These are phyloP conservation scores for Phytophthora podocarpi DNA, from an alignment of 352 stramenopile genomes.

Conservation along the genomic window DNA sequence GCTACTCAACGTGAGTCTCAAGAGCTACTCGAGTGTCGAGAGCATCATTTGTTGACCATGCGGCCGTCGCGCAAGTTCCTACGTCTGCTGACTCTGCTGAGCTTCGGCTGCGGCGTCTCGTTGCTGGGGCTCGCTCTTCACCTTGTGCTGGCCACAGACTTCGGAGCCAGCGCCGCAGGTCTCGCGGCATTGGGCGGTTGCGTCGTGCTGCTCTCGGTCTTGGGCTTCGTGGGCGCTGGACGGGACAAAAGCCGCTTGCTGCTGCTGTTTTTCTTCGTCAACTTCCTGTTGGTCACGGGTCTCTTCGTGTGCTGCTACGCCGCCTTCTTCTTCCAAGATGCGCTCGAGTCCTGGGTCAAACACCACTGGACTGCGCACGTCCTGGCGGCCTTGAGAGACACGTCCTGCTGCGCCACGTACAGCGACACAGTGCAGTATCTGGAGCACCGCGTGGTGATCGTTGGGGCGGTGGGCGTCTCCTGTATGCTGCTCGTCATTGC, in stretches of 20 bases:
- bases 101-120: slow-evolving; percentile 49
- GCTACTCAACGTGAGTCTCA: too few relatives aligned
- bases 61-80: slow-evolving; percentile 67
- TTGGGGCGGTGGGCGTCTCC: slow-evolving; percentile 53
- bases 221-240: slow-evolving; percentile 69
- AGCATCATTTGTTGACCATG: slow-evolving; percentile 50
- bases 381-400: slow-evolving; percentile 48
- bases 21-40: too few relatives aligned
- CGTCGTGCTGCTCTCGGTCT: slow-evolving; percentile 53
- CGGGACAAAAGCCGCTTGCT: slow-evolving; percentile 71
- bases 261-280: slow-evolving; percentile 79
- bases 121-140: slow-evolving; percentile 62
- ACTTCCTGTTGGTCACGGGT: slow-evolving; percentile 65
- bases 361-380: slow-evolving; percentile 65
- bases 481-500: slow-evolving; percentile 56
- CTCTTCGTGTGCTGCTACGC: slow-evolving; percentile 71
- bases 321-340: slow-evolving; percentile 70
- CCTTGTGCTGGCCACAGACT: slow-evolving; percentile 51
- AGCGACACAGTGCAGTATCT: slow-evolving; percentile 55
- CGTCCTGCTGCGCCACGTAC: slow-evolving; percentile 65
- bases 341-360: slow-evolving; percentile 75
- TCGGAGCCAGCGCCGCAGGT: slow-evolving; percentile 56
- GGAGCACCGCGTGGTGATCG: slow-evolving; percentile 44
- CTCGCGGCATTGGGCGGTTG: slow-evolving; percentile 49
- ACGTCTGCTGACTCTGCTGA: slow-evolving; percentile 62